Evolutionary conservation across 805 yeast genomes (phyloP).

Genomic region (Cyberlindnera euphorbiiphila): DNA sequence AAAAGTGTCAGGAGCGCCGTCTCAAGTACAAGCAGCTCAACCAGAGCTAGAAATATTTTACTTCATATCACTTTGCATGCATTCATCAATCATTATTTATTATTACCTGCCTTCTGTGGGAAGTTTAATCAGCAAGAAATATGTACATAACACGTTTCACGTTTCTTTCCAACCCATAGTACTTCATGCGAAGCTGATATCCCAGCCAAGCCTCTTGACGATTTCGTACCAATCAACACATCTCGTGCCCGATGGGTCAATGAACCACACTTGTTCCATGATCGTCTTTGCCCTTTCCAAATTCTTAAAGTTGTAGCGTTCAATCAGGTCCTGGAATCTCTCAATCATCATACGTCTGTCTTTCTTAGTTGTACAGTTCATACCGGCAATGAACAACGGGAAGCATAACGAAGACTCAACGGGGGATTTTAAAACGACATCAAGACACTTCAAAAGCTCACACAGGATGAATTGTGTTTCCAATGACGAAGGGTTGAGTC

Average conservation of each 20-base stretch:
- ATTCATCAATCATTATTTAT: slow-evolving; percentile 2
- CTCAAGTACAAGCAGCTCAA: slow-evolving; percentile 3
- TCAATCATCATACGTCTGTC: slow-evolving; percentile 49
- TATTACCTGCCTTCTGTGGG: not conserved
- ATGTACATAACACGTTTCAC: slow-evolving; percentile 1
- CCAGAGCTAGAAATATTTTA: not conserved
- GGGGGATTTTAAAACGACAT: slow-evolving; percentile 57
- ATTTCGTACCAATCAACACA: slow-evolving; percentile 73
- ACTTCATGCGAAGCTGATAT: slow-evolving; percentile 61
- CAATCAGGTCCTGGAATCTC: slow-evolving; percentile 52
- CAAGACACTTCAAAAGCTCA: slow-evolving; percentile 53
- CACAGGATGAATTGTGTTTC: slow-evolving; percentile 58
- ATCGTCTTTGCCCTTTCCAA: slow-evolving; percentile 39
- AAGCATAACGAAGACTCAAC: slow-evolving; percentile 72
- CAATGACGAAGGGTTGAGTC: slow-evolving; percentile 55
- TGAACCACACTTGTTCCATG: slow-evolving; percentile 40
- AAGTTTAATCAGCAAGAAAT: not conserved
- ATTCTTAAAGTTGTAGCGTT: slow-evolving; percentile 68
- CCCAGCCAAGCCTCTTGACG: slow-evolving; percentile 69
- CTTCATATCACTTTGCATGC: slow-evolving; percentile 1
- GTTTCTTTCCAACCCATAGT: not conserved
- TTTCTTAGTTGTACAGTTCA: slow-evolving; percentile 52
- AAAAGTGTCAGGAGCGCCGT: slow-evolving; percentile 39
- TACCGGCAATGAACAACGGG: slow-evolving; percentile 76
- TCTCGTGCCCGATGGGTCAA: slow-evolving; percentile 46